Conservation (phyloP, 495 filamentous ascomycete genomes). For the Evansstolkia leycettana region DNA sequence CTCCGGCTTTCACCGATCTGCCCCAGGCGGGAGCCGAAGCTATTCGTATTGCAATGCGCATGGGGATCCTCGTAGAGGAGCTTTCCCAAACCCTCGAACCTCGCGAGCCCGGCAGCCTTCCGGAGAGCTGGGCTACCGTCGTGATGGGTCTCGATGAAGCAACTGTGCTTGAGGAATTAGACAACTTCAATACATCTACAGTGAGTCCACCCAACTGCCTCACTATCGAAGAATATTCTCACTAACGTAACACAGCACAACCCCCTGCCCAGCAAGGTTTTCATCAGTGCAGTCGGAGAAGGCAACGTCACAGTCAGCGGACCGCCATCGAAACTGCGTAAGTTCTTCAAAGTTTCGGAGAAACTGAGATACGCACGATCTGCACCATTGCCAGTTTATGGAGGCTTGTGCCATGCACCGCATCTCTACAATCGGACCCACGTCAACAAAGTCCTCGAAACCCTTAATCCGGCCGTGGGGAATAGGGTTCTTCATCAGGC, state of each 20-base stretch:
- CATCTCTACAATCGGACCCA: conserved; percentile 50
- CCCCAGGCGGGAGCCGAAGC: conserved; percentile 13
- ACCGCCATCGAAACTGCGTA: conserved; percentile 23
- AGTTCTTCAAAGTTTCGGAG: conserved; percentile 12
- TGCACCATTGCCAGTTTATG: conserved; percentile 16
- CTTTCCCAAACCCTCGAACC: conserved; percentile 18
- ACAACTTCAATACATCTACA: conserved; percentile 8
- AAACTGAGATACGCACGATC: conserved; percentile 12
- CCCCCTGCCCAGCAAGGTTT: conserved; percentile 14
- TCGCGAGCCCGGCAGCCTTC: not conserved
- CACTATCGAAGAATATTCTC: no score
- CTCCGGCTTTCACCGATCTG: conserved; percentile 14
- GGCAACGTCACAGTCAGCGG: conserved; percentile 23
- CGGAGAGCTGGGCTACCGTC: conserved; percentile 25
- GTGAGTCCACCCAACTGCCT: no score
- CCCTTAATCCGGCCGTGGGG: not conserved
- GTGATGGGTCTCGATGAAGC: conserved; percentile 12
- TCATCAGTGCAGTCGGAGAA: conserved; percentile 17
- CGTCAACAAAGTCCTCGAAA: not conserved
- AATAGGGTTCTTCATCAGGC: not conserved
- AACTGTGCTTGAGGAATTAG: conserved; percentile 21
- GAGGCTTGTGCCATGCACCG: conserved; percentile 27
- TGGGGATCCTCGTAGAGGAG: conserved; percentile 19
- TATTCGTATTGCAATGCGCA: conserved; percentile 20
- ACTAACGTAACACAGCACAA: conserved; percentile 1